Evolutionary conservation across 2,329 filamentous ascomycete genomes (phyloP).

Genomic region (Microdochium trichocladiopsis): DNA sequence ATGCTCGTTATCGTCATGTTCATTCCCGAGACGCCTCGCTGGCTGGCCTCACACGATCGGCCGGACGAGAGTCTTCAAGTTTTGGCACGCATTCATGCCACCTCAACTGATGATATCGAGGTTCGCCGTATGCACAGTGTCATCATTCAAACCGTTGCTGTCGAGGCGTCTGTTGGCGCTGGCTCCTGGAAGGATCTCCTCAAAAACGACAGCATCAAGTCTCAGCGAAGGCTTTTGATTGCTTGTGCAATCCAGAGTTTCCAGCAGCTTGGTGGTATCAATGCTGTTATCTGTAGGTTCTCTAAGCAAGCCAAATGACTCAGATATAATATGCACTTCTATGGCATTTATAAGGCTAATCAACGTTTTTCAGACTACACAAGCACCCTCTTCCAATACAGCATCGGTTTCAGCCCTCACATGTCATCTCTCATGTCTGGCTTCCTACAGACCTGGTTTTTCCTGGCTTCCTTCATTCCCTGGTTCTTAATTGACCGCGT

Average conservation of each 20-base stretch:
- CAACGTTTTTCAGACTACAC: slow-evolving; percentile 18
- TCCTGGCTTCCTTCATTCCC: slow-evolving; percentile 30
- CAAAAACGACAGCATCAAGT: slow-evolving; percentile 15
- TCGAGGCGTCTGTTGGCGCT: slow-evolving; percentile 12
- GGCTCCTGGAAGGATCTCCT: slow-evolving; percentile 16
- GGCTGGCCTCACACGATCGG: slow-evolving; percentile 21
- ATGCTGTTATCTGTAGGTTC: slow-evolving; percentile 13
- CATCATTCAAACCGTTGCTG: slow-evolving; percentile 12
- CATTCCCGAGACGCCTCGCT: neutral
- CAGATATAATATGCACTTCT: neutral
- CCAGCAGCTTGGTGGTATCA: slow-evolving; percentile 18
- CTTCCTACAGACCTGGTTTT: slow-evolving; percentile 27
- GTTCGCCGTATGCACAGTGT: slow-evolving; percentile 5
- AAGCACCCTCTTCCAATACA: slow-evolving; percentile 27
- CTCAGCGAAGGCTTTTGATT: slow-evolving; percentile 1
- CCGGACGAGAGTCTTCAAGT: slow-evolving; percentile 18
- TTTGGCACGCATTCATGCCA: slow-evolving; percentile 8
- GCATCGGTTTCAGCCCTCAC: slow-evolving; percentile 31
- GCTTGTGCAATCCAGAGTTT: slow-evolving; percentile 11
- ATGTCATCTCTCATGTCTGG: slow-evolving; percentile 46
- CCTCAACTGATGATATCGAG: slow-evolving; percentile 8
- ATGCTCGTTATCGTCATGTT: neutral
- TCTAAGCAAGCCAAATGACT: neutral
- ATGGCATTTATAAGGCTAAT: slow-evolving; percentile 1
- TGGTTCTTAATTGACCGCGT: slow-evolving; percentile 32